phyloP scores from a whole-genome alignment of 2,329 filamentous ascomycete species.

The Hymenoscyphus albidus region DNA sequence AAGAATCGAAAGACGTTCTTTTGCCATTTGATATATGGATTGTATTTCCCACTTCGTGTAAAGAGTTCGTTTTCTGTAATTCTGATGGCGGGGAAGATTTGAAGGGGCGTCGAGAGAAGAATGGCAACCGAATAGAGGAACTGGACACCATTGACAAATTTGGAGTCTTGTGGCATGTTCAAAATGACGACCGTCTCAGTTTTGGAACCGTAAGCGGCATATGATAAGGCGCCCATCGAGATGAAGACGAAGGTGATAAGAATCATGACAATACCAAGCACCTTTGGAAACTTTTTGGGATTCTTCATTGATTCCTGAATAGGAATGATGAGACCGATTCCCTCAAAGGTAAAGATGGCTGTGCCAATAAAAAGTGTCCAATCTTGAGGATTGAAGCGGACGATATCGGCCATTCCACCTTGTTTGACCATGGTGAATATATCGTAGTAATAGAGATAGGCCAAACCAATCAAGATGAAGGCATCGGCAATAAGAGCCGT shows the following conservation, averaged over 20 bases:
- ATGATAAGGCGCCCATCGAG: conserved; percentile 87
- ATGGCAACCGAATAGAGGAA: conserved; percentile 99
- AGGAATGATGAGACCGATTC: conserved; percentile 94
- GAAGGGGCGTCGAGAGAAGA: conserved; percentile 86
- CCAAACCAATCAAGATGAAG: conserved; percentile 87
- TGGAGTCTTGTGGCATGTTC: conserved; percentile 93
- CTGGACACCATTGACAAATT: conserved; percentile 91
- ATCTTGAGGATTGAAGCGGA: conserved; percentile 81
- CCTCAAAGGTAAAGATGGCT: conserved; percentile 98
- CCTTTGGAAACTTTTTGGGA: conserved; percentile 83
- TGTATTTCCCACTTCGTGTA: conserved; percentile 92
- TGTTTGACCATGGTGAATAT: conserved; percentile 73
- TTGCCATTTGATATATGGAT: conserved; percentile 98
- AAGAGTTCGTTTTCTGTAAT: conserved; percentile 95
- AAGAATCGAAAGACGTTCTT: conserved; percentile 97
- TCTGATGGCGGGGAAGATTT: conserved; percentile 96
- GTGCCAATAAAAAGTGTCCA: conserved; percentile 99
- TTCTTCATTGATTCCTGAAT: conserved; percentile 97
- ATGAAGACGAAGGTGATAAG: conserved; percentile 90
- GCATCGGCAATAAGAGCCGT: conserved; percentile 90
- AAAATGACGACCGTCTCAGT: conserved; percentile 96
- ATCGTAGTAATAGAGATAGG: conserved; percentile 96
- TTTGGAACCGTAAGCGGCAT: conserved; percentile 90
- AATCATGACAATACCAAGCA: conserved; percentile 88
- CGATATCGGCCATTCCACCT: conserved; percentile 76